These are phyloP conservation scores for Perilla frutescens DNA, from an alignment of 257 asterid species.

Conservation along the genomic window DNA sequence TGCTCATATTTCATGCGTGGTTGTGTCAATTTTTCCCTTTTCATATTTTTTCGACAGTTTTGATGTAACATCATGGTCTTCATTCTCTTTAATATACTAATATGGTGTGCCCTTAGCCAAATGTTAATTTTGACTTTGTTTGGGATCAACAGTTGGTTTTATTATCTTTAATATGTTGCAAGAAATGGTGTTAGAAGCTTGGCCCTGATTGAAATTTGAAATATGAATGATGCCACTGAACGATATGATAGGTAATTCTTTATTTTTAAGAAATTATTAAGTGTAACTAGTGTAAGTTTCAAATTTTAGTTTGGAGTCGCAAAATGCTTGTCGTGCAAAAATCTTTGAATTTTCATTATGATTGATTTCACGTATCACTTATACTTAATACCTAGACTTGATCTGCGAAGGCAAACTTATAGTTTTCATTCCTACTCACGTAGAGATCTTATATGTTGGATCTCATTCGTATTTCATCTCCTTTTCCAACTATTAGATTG, in stretches of 20 bases:
- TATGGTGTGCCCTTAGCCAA: constrained; percentile 31
- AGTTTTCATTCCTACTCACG: too few relatives aligned
- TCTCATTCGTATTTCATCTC: too few relatives aligned
- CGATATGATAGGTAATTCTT: too few relatives aligned
- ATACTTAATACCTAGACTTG: too few relatives aligned
- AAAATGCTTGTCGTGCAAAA: not conserved
- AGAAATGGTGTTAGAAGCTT: not conserved
- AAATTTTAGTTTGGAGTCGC: not conserved
- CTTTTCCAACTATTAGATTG: too few relatives aligned
- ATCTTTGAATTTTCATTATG: not conserved
- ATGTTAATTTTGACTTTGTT: constrained; percentile 9
- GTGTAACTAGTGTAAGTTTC: not conserved
- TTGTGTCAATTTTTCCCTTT: constrained; percentile 32
- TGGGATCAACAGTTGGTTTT: not conserved
- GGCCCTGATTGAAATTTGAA: not conserved
- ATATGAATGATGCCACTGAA: not conserved
- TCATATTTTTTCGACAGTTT: constrained; percentile 28
- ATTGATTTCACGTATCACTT: not conserved
- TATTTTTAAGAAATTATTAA: too few relatives aligned
- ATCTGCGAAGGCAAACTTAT: too few relatives aligned
- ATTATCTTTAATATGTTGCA: not conserved
- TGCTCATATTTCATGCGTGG: constrained; percentile 43
- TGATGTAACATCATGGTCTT: constrained; percentile 34
- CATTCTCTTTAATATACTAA: constrained; percentile 17
- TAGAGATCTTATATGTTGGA: too few relatives aligned